Evolutionary conservation across 2,329 filamentous ascomycete species (phyloP).

Genomic region (Aureobasidium sp.): DNA sequence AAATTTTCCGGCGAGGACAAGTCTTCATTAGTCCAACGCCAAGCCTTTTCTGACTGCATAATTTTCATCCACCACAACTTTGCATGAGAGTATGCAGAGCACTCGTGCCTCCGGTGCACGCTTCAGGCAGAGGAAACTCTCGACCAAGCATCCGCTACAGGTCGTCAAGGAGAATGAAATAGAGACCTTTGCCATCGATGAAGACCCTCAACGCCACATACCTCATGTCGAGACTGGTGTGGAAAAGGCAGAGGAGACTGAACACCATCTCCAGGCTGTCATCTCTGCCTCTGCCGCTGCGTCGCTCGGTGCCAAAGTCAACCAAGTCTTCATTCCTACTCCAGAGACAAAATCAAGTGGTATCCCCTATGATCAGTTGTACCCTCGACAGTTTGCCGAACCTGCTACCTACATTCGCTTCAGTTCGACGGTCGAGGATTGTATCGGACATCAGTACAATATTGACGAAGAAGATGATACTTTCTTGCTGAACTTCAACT

Average conservation of each 20-base stretch:
- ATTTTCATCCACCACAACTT: slow-evolving; percentile 6
- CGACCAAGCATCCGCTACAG: slow-evolving; percentile 77
- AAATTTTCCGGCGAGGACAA: slow-evolving; percentile 10
- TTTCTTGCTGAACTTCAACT: slow-evolving; percentile 78
- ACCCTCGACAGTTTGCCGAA: slow-evolving; percentile 70
- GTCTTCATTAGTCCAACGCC: slow-evolving; percentile 12
- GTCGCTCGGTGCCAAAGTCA: slow-evolving; percentile 52
- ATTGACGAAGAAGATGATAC: slow-evolving; percentile 86
- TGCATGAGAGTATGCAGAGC: slow-evolving; percentile 16
- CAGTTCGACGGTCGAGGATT: slow-evolving; percentile 96
- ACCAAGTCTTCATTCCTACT: slow-evolving; percentile 60
- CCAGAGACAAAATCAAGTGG: slow-evolving; percentile 54
- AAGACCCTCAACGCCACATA: slow-evolving; percentile 72
- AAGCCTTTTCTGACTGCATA: slow-evolving; percentile 14
- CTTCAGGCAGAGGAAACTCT: slow-evolving; percentile 82
- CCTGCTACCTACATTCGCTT: slow-evolving; percentile 94
- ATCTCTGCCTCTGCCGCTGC: slow-evolving; percentile 54
- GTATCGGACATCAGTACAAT: slow-evolving; percentile 82
- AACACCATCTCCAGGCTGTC: slow-evolving; percentile 91
- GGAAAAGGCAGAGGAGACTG: slow-evolving; percentile 94
- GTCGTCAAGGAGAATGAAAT: slow-evolving; percentile 88
- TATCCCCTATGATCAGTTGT: slow-evolving; percentile 83
- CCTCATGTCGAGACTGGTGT: slow-evolving; percentile 90
- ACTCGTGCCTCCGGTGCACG: slow-evolving; percentile 19
- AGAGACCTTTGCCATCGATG: slow-evolving; percentile 62